Base-by-base conservation (phyloP, 2,329 filamentous ascomycete species). In the Paracamarosporium sp. region DNA sequence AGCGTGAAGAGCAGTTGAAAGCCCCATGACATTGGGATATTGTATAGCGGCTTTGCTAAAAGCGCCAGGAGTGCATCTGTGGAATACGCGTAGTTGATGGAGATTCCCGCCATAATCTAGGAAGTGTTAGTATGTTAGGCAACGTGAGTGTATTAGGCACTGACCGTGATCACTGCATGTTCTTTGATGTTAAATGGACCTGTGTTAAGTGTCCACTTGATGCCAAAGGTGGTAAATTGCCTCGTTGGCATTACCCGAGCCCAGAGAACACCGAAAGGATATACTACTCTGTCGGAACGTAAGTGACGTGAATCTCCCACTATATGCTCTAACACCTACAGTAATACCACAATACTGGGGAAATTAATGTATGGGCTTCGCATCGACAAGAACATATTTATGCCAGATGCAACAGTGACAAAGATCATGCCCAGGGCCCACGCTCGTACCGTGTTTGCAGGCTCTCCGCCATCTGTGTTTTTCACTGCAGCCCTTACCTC, bases 31-130 rank as follows among this genome's bases (percentile, higher is more conserved):
- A 90, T 90, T 53, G 88, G 79, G 65, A 90, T 84, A 70, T 88
- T 86, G 71, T 92, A 92, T 66, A 91, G 92, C 15, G 88, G 60
- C 33, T 65, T 68, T 7, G 59, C 65, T 15, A 62, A 31, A 0
- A 69, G 88, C 0, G 89, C 89, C 1, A 91, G 79, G 41, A 92
- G 83, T n/a, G 91, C 87, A 64, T 92, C 88, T 0, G 89, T 92
- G 0, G 88, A 87, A 65, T 92, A 92, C 3, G 89, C 87, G 7
- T 76, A 76, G 31, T 48, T 62, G 90, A 5, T 88, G 87, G 5
- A 90, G 88, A 69, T 89, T 86, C 63, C 59, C 15, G 90, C 88
- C 81, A 81, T 83, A 52, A 82, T 33, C 57, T 59, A 73, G 36
- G 38, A 11, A 13, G 7, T 25, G 40, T 57, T 15, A 62, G 46